A percentile compares a stretch with the other conserved stretches of the same genome.
Evolutionary conservation across 305 asterid species (phyloP).

Genomic region (Fraxinus dipetala): DNA sequence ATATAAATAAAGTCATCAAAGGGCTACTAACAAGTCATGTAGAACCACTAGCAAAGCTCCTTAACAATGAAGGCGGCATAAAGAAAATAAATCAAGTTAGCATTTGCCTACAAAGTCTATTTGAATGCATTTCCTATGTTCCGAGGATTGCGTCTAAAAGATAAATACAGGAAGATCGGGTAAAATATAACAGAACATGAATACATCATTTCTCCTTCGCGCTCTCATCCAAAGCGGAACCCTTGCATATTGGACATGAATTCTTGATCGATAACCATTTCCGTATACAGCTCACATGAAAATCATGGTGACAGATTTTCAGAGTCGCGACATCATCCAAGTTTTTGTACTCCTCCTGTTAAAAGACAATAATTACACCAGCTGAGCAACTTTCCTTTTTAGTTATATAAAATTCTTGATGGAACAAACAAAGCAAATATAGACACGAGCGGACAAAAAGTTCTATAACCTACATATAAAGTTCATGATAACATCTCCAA

Average conservation of each 20-base stretch:
- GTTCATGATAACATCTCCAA: background rate
- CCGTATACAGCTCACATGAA: slow-evolving; percentile 63
- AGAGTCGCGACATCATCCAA: slow-evolving; percentile 63
- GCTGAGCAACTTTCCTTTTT: background rate
- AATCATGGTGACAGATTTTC: slow-evolving; percentile 66
- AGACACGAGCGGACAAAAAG: background rate
- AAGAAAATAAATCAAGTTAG: background rate
- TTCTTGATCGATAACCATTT: slow-evolving; percentile 83
- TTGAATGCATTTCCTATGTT: slow-evolving; percentile 28
- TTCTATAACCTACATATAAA: background rate
- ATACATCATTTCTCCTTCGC: slow-evolving; percentile 25
- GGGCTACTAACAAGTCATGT: background rate
- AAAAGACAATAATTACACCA: background rate
- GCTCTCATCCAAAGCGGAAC: slow-evolving; percentile 51
- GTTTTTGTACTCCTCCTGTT: slow-evolving; percentile 68
- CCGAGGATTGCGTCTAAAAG: slow-evolving; percentile 27
- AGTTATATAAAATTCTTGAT: background rate
- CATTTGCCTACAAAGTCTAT: slow-evolving; percentile 21
- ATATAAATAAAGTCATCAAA: background rate
- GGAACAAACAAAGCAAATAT: background rate
- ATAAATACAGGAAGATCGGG: slow-evolving; percentile 33
- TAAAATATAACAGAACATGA: slow-evolving; percentile 17
- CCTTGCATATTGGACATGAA: slow-evolving; percentile 71
- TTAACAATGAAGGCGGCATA: background rate
- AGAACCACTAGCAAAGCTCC: background rate